These are phyloP conservation scores for Coniosporium tulheliwenetii DNA, from an alignment of 2,329 filamentous ascomycete genomes.

Conservation along the genomic window DNA sequence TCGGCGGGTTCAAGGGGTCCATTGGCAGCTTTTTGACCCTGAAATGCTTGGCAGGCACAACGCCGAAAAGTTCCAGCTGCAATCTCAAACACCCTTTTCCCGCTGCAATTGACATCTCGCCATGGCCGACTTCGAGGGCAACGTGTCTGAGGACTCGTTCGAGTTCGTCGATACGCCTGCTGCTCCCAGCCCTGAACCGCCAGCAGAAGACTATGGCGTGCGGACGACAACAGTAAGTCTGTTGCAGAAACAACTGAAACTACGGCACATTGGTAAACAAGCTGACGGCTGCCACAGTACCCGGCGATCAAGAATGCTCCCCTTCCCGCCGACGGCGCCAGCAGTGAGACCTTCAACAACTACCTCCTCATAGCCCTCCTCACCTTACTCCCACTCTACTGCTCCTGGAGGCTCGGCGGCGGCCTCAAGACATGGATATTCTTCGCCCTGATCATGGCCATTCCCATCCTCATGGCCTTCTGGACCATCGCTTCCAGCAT, in stretches of 20 bases:
- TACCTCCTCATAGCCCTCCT: constrained; percentile 56
- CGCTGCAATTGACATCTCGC: constrained; percentile 1
- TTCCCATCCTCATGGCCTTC: constrained; percentile 68
- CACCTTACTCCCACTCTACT: constrained; percentile 56
- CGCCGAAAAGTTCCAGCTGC: too few species aligned
- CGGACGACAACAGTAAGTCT: constrained; percentile 42
- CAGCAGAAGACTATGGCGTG: constrained; percentile 42
- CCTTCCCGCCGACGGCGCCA: constrained; percentile 75
- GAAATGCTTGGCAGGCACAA: too few species aligned
- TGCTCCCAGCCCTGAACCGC: constrained; percentile 34
- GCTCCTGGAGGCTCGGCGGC: constrained; percentile 70
- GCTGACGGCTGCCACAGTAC: constrained; percentile 38
- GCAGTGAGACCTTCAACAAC: constrained; percentile 80
- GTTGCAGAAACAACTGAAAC: constrained; percentile 12
- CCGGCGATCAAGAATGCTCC: constrained; percentile 87
- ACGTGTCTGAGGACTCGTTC: constrained; percentile 37
- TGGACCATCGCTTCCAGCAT: constrained; percentile 69
- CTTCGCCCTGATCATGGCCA: constrained; percentile 60
- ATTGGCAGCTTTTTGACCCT: too few species aligned
- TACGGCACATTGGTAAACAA: constrained; percentile 4
- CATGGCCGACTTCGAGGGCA: constrained; percentile 17
- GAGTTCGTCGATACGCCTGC: constrained; percentile 52
- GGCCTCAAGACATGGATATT: constrained; percentile 79
- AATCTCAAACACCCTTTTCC: too few species aligned
- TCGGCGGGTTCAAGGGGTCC: too few species aligned